Percentiles rank a stretch among this genome's conserved stretches.
Evolutionary conservation across 2,329 filamentous ascomycete species (phyloP).

Genomic region (Colletotrichum higginsianum): DNA sequence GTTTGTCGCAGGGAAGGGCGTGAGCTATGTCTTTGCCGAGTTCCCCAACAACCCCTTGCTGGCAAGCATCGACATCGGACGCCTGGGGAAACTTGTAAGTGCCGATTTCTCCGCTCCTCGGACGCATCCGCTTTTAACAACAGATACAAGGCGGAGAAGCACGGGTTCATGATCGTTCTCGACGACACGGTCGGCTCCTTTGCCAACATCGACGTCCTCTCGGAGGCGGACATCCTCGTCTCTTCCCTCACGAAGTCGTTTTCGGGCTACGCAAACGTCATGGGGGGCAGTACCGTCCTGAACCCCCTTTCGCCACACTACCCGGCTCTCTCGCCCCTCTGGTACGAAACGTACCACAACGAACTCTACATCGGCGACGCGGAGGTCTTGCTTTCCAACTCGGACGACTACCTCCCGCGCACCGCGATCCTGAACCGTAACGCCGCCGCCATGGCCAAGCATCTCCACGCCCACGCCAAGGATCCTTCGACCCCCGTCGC

Average conservation of each 20-base stretch:
- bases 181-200: constrained; percentile 66
- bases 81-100: constrained; percentile 45
- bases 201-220: constrained; percentile 65
- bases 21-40: constrained; percentile 66
- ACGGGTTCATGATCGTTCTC: constrained; percentile 61
- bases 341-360: constrained; percentile 52
- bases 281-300: constrained; percentile 66
- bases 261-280: constrained; percentile 68
- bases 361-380: constrained; percentile 65
- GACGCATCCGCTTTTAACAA: neutral
- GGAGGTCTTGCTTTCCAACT: constrained; percentile 61
- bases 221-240: constrained; percentile 64
- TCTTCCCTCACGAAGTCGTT: constrained; percentile 73
- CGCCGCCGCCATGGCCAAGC: constrained; percentile 57
- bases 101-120: no score
- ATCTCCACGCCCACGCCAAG: constrained; percentile 52
- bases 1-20: constrained; percentile 53
- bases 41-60: constrained; percentile 56
- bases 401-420: constrained; percentile 58
- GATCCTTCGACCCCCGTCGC: constrained; percentile 54
- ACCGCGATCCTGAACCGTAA: constrained; percentile 59
- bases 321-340: constrained; percentile 50
- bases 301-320: constrained; percentile 63
- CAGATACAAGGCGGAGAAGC: constrained; percentile 52
- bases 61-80: constrained; percentile 51